A percentile compares a stretch with the other conserved stretches of the same genome.
phyloP scores from a whole-genome alignment of 768 basidiomycete species.

The Strobilomyces dryophilus region DNA sequence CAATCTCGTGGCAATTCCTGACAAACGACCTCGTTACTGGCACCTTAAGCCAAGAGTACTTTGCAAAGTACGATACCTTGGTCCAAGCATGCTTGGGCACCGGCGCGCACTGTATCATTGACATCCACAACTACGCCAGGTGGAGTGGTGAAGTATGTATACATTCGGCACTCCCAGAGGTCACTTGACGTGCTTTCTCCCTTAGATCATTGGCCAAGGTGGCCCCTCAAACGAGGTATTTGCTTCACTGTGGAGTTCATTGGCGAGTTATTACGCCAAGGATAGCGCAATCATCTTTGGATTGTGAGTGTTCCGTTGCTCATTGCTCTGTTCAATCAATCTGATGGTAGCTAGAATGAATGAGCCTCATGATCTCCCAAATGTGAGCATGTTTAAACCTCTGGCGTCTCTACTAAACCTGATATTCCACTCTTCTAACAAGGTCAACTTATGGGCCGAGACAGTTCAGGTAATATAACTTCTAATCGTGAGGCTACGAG shows the following conservation, averaged over 20 bases:
- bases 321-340: neutral
- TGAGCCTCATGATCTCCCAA: constrained; percentile 13
- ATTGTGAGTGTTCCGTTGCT: neutral
- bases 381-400: neutral
- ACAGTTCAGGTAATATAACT: constrained; percentile 6
- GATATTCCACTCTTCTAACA: neutral
- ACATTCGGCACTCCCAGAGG: neutral
- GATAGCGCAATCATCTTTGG: constrained; percentile 7
- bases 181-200: neutral
- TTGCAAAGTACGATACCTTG: constrained; percentile 6
- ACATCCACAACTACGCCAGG: constrained; percentile 14
- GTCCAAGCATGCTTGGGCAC: constrained; percentile 10
- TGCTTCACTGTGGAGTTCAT: constrained; percentile 9
- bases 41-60: constrained; percentile 25
- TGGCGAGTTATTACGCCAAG: constrained; percentile 2
- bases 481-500: neutral
- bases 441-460: constrained; percentile 6
- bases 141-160: constrained; percentile 5
- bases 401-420: neutral
- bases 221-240: constrained; percentile 10
- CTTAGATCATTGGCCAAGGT: constrained; percentile 16
- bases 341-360: constrained; percentile 11
- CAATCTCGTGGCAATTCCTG: constrained; percentile 55
- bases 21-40: constrained; percentile 36
- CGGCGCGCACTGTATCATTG: constrained; percentile 9